A percentile compares a stretch with the other conserved stretches of the same genome.
Conservation (phyloP, 2,329 filamentous ascomycete species). For the Metarhizium guizhouense region DNA sequence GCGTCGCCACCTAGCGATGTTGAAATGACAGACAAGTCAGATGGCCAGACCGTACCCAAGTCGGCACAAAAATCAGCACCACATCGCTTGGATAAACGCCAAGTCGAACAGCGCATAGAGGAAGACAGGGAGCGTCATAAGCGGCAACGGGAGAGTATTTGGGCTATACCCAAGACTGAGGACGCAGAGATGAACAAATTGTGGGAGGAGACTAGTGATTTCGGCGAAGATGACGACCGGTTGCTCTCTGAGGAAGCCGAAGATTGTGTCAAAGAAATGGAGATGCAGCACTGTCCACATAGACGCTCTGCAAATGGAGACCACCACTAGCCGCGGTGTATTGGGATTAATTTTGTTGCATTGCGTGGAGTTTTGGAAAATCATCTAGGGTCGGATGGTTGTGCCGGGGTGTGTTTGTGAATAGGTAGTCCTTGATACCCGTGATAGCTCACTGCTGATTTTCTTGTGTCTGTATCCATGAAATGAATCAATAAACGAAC, state of each 20-base stretch:
- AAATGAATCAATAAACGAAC: too few species aligned
- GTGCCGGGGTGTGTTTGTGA: conserved; percentile 2
- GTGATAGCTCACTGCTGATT: neutral
- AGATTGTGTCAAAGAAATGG: conserved; percentile 36
- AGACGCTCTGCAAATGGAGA: conserved; percentile 22
- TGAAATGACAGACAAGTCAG: conserved; percentile 31
- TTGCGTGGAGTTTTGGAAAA: conserved; percentile 20
- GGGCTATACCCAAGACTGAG: conserved; percentile 62
- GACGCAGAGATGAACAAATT: conserved; percentile 68
- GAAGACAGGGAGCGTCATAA: conserved; percentile 96
- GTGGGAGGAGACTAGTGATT: conserved; percentile 80
- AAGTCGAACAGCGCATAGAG: conserved; percentile 93
- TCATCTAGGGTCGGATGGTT: conserved; percentile 1
- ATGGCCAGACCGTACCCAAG: conserved; percentile 31
- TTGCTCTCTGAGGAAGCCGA: conserved; percentile 64
- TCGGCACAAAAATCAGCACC: conserved; percentile 21
- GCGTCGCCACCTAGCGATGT: conserved; percentile 39
- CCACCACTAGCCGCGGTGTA: conserved; percentile 11
- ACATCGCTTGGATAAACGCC: conserved; percentile 62
- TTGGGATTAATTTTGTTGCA: conserved; percentile 6
- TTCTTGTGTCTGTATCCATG: neutral
- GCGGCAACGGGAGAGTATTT: conserved; percentile 81
- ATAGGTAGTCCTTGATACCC: conserved; percentile 21
- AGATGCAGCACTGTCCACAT: conserved; percentile 31
- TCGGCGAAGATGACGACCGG: conserved; percentile 78